Percentiles rank a stretch among this genome's conserved stretches.
Evolutionary conservation across 108 stramenopile species (phyloP).

Genomic region (Skeletonema tropicum): DNA sequence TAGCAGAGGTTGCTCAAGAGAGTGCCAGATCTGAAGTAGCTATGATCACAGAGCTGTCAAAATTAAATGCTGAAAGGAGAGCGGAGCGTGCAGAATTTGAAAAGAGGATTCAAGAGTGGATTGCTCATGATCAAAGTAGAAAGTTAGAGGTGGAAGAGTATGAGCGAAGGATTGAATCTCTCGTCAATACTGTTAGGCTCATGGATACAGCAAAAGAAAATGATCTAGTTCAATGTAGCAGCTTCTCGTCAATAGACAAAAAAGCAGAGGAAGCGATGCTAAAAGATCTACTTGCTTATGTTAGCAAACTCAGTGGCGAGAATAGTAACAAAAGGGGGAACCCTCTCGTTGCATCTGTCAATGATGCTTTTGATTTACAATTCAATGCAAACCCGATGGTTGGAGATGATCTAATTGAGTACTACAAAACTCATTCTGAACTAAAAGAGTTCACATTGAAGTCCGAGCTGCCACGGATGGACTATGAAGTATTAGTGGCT

Average conservation of each 20-base stretch:
- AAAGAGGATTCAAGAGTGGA: constrained; percentile 49
- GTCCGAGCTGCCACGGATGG: constrained; percentile 81
- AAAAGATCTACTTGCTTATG: constrained; percentile 39
- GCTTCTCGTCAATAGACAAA: constrained; percentile 26
- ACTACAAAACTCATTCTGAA: constrained; percentile 67
- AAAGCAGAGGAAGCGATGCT: constrained; percentile 38
- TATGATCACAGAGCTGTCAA: constrained; percentile 67
- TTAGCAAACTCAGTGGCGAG: constrained; percentile 3
- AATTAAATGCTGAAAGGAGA: constrained; percentile 54
- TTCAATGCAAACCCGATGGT: constrained; percentile 76
- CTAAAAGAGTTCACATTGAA: constrained; percentile 79
- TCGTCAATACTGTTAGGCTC: constrained; percentile 32
- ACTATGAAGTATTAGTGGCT: constrained; percentile 66
- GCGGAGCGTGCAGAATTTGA: constrained; percentile 41
- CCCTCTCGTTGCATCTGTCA: constrained; percentile 56
- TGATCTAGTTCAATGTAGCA: constrained; percentile 6
- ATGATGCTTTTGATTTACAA: constrained; percentile 69
- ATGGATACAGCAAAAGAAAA: constrained; percentile 21
- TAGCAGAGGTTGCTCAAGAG: constrained; percentile 73
- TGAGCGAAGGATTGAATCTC: constrained; percentile 40
- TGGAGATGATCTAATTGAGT: constrained; percentile 69
- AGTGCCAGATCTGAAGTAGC: constrained; percentile 60
- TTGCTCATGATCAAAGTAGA: constrained; percentile 39
- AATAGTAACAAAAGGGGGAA: constrained; percentile 15
- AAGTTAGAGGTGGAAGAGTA: constrained; percentile 47